Conservation (phyloP, 768 basidiomycete species). For the Termitomyces heimii region DNA sequence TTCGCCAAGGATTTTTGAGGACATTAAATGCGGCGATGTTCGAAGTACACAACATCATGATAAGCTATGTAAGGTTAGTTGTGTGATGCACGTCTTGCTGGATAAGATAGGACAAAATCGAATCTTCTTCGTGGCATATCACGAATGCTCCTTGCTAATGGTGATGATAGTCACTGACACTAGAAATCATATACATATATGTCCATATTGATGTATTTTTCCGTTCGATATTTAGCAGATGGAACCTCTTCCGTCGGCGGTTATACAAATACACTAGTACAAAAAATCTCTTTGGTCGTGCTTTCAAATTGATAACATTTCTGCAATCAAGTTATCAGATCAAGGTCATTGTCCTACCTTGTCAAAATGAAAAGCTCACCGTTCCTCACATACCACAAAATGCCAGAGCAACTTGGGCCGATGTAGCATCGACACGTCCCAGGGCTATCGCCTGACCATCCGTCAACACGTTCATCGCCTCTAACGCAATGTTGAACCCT, state of each 20-base stretch:
- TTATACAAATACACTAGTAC: background rate
- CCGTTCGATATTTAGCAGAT: background rate
- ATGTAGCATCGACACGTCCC: conserved; percentile 17
- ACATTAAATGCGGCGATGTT: background rate
- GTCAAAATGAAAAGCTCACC: background rate
- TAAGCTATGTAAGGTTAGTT: too few species aligned
- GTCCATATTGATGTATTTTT: background rate
- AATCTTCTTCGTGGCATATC: background rate
- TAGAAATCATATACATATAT: background rate
- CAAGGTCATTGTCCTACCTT: too few species aligned
- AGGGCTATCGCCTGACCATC: conserved; percentile 16
- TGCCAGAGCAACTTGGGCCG: conserved; percentile 15
- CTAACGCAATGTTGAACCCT: conserved; percentile 20
- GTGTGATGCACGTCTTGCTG: background rate
- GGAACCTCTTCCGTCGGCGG: background rate
- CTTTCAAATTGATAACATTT: background rate
- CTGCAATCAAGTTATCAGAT: background rate
- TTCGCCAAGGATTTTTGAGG: too few species aligned
- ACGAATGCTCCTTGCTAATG: background rate
- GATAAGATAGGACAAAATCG: too few species aligned
- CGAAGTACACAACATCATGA: background rate
- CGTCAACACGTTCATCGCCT: conserved; percentile 30
- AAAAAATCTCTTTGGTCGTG: background rate
- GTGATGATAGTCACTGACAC: background rate
- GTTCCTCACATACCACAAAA: conserved; percentile 17